Base-by-base conservation (phyloP, 192 early-diverging fungal species). In the Backusella liffmaniae region DNA sequence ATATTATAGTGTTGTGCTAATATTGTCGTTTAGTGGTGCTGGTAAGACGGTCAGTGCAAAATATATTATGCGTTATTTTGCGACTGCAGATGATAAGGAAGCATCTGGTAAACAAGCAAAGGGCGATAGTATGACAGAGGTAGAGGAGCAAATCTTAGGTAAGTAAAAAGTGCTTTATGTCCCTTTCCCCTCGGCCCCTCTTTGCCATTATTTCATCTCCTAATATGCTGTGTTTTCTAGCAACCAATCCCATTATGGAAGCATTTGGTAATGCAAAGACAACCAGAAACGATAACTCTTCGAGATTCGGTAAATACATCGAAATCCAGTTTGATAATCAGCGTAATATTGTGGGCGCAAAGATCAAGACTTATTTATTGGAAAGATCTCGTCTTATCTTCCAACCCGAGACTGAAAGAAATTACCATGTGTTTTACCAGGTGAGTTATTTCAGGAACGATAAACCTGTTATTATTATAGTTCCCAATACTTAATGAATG, bases 351-450 rank as follows among this genome's bases (percentile, higher is more conserved):
- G 92, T 94, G 75, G 97, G 96, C 34, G 98, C 98, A 4, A 93
- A 87, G 66, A 97, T 98, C 79, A 90, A 97, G 56, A 99, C 97
- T 5, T 99, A 99, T 76, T 84, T 99, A n/a, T 83, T 99, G 72
- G 98, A 99, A 84, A 90, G 98, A 56, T 98, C 97, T 44, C 91
- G 98, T 78, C 84, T 99, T 66, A 92, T 97, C 37, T 96, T 94
- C 85, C 98, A 99, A 86, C 97, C 97, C 1, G 86, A 91, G 23
- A 91, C 88, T 0, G 97, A 99, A 85, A 90, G 97, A 80, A 98
- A 98, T 89, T 99, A 99, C 88, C 98, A 99, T 86, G 94, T 99
- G 80, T 99, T 99, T 82, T 99, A 99, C 85, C 98, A 99, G 77
- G 84, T 85, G 73, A 32, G 36, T 68, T 34, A 37, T 26, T 49